Base-by-base conservation (phyloP, 345 rosid species). In the Hibiscus syriacus region DNA sequence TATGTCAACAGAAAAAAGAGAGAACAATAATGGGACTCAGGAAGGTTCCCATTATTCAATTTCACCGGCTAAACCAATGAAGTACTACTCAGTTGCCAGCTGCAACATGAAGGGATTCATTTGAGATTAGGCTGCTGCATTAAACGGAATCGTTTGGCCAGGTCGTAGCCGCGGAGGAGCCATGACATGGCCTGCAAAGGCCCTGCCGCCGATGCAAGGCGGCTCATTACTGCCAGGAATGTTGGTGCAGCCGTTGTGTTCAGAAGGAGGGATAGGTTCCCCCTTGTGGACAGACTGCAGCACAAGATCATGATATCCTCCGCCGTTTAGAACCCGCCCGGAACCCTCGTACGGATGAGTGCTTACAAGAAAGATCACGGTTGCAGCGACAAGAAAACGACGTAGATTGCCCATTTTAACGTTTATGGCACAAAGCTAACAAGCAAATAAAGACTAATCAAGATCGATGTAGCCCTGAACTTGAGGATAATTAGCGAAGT, bases 121-220 rank as follows among this genome's bases (percentile, higher is more conserved):
- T 20, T 22, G 55, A 20, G 12, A 52, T 52, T 22, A 52, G 27
- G 27, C 55, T 52, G 55, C 55, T 19, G 58, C 17, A 62, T 4
- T 6, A 16, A 39, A 39, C 16, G 20, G 66, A 61, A 39, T 12
- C 20, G 22, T 61, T 12, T 2, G 19, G 11, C 41, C 49, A 0
- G 72, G 23, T 22, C 48, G 45, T 10, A 32, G 25, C 30, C 56
- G 55, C 0, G 65, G 64, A 38, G 55, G 55, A 19, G 55, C 26
- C 25, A 19, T 50, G 43, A 16, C 52, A 11, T 4, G 67, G 43
- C 78, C 81, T 2, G 74, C 81, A 23, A 71, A 74, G 49, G 55
- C 30, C 61, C 27, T 56, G 17, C 26, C 19, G 34, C 7, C 20
- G 16, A 55, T 58, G 71, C 81, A 78, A 19, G 64, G 73, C 0